A percentile compares a stretch with the other conserved stretches of the same genome.
These are phyloP conservation scores for Tremellales sp. DNA, from an alignment of 1,284 basidiomycete species.

Conservation along the genomic window DNA sequence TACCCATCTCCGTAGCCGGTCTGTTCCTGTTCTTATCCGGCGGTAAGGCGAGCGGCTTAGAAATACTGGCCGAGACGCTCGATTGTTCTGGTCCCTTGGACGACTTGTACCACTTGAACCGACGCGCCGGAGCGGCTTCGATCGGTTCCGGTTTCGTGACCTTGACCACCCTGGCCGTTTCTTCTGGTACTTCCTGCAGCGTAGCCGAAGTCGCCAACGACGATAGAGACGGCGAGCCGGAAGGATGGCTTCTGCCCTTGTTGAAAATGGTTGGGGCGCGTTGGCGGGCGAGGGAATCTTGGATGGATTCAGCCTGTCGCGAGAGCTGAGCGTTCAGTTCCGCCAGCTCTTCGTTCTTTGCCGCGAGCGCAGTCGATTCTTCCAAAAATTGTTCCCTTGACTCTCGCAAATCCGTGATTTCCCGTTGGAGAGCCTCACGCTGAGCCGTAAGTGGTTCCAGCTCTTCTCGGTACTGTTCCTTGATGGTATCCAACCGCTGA, in stretches of 20 bases:
- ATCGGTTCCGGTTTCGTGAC: slow-evolving; percentile 49
- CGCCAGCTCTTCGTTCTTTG: slow-evolving; percentile 86
- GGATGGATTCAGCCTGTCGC: slow-evolving; percentile 63
- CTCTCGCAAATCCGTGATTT: slow-evolving; percentile 82
- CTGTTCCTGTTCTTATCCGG: slow-evolving; percentile 20
- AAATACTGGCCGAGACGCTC: slow-evolving; percentile 29
- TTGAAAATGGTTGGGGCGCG: slow-evolving; percentile 27
- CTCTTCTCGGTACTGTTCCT: slow-evolving; percentile 79
- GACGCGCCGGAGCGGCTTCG: slow-evolving; percentile 49
- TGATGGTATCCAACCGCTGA: slow-evolving; percentile 82
- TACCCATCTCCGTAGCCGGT: slow-evolving; percentile 46
- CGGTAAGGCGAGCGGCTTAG: slow-evolving; percentile 29
- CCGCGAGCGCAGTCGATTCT: slow-evolving; percentile 83
- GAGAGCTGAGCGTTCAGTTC: slow-evolving; percentile 77
- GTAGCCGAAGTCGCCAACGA: slow-evolving; percentile 43
- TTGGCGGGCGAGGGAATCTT: slow-evolving; percentile 39
- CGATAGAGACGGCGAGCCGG: slow-evolving; percentile 48
- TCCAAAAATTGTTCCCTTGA: slow-evolving; percentile 82
- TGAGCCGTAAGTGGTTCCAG: slow-evolving; percentile 78
- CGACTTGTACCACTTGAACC: slow-evolving; percentile 57
- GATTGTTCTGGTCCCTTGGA: slow-evolving; percentile 43
- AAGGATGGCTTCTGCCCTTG: slow-evolving; percentile 30
- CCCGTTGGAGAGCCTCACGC: slow-evolving; percentile 71
- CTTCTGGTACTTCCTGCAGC: slow-evolving; percentile 48
- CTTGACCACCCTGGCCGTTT: slow-evolving; percentile 46